Evolutionary conservation across 1,139 yeast species (phyloP), one percentile per base, ranked within the genome.

Genomic region (Magnusiomyces suaveolens): DNA sequence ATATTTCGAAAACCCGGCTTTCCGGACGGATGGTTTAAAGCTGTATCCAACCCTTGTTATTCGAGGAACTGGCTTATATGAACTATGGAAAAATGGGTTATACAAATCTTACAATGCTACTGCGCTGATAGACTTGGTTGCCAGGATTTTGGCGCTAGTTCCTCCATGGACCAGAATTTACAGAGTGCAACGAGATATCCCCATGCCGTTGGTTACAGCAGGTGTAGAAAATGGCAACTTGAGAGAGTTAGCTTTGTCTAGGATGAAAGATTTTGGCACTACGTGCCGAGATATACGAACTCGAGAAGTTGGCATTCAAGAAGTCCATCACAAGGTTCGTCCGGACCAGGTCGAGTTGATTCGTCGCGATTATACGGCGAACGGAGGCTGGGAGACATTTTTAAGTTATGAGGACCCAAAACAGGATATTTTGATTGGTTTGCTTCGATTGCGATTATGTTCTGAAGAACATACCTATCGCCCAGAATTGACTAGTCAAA

Each of bases 81-180:
- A 92, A 72, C 78, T 92, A 56, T 92, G 99, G 99, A 92, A 92
- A 67, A 87, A 88, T 54, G 98, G 98, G 1, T 78, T 89, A 58
- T 92, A 92, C 73, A 87, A 87, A 70, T 88, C 96, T 1, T 92
- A 92, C 71, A 88, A 90, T 66, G 97, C 98, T 39, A 88, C 89
- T 66, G 96, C 94, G 3, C 77, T 92, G 64, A 87, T 92, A 52
- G 99, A 92, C 68, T 75, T 92, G 59, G 97, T 92, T 51, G 98
- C 98, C 0, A 80, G 97, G 64, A 92, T 92, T 55, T 74, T 92
- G 74, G 97, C 97, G 0, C 75, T 92, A 60, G 97, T 92, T 3
- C 98, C 99, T 33, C 99, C 99, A 8, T 92, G 99, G 99, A 92
- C 99, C 3, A 83, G 99, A 73, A 92, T 92, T 63, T 92, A 92